Percentiles rank a stretch among this genome's conserved stretches.
These are phyloP conservation scores for Wickerhamomyces pijperi DNA, from an alignment of 805 yeast species.

Conservation along the genomic window DNA sequence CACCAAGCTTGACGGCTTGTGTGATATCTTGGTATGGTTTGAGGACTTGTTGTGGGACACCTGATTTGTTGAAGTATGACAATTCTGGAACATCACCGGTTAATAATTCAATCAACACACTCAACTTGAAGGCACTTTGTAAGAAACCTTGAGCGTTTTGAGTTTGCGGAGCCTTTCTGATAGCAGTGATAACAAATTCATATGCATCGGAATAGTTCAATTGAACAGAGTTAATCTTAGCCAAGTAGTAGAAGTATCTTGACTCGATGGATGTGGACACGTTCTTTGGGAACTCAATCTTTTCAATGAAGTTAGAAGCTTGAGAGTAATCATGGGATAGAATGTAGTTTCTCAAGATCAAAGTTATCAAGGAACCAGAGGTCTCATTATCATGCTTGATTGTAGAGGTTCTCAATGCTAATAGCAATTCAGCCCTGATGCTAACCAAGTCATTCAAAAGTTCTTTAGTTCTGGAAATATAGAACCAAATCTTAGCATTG, in stretches of 20 bases:
- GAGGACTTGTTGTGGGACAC: conserved; percentile 41
- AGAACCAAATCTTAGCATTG: conserved; percentile 89
- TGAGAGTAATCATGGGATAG: conserved; percentile 70
- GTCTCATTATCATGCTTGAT: conserved; percentile 90
- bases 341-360: conserved; percentile 72
- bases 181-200: conserved; percentile 86
- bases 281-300: conserved; percentile 76
- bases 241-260: conserved; percentile 81
- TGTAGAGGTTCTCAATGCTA: conserved; percentile 76
- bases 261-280: conserved; percentile 86
- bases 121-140: conserved; percentile 82
- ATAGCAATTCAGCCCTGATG: conserved; percentile 61
- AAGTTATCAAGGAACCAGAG: conserved; percentile 76
- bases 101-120: conserved; percentile 77
- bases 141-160: conserved; percentile 74
- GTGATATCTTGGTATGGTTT: conserved; percentile 80
- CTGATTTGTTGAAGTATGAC: conserved; percentile 59
- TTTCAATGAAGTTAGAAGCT: conserved; percentile 83
- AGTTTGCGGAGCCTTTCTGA: conserved; percentile 93
- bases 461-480: conserved; percentile 71
- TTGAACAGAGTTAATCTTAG: conserved; percentile 86
- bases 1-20: conserved; percentile 88
- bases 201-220: conserved; percentile 85
- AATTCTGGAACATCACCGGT: conserved; percentile 97
- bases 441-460: conserved; percentile 36